Conservation (phyloP, 2,329 filamentous ascomycete genomes). For the Macrophomina pseudophaseolina region DNA sequence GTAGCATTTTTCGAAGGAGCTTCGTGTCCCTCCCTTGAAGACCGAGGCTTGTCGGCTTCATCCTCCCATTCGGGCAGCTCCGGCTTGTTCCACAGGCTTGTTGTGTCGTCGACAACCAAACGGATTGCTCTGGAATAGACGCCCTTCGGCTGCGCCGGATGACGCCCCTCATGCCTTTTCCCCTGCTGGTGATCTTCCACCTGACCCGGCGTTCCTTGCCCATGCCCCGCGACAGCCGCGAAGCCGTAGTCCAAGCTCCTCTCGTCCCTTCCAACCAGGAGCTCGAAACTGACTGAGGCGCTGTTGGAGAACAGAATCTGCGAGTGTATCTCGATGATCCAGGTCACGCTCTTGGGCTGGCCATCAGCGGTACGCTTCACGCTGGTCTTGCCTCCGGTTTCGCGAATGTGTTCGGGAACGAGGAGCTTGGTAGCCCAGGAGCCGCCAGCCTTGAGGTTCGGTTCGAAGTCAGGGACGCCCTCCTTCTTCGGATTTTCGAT, state of each 20-base stretch:
- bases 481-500: slow-evolving; percentile 71
- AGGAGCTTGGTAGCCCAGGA: slow-evolving; percentile 80
- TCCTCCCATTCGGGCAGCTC: slow-evolving; percentile 68
- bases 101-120: slow-evolving; percentile 84
- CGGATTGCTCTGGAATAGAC: slow-evolving; percentile 83
- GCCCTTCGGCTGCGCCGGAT: slow-evolving; percentile 70
- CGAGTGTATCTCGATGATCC: slow-evolving; percentile 89
- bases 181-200: slow-evolving; percentile 77
- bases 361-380: slow-evolving; percentile 37
- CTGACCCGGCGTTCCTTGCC: slow-evolving; percentile 64
- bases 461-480: slow-evolving; percentile 89
- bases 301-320: slow-evolving; percentile 94
- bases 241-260: slow-evolving; percentile 76
- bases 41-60: slow-evolving; percentile 40
- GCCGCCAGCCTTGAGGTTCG: slow-evolving; percentile 92
- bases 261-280: slow-evolving; percentile 83
- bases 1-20: slow-evolving; percentile 22
- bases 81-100: slow-evolving; percentile 91
- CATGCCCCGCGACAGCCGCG: slow-evolving; percentile 57
- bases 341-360: slow-evolving; percentile 68
- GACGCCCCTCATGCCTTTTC: slow-evolving; percentile 59
- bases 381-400: slow-evolving; percentile 59
- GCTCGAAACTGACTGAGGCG: slow-evolving; percentile 85
- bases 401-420: slow-evolving; percentile 78
- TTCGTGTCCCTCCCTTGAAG: slow-evolving; percentile 35